Base-by-base conservation (phyloP, 2,329 filamentous ascomycete genomes). In the Aspergillus sp. region DNA sequence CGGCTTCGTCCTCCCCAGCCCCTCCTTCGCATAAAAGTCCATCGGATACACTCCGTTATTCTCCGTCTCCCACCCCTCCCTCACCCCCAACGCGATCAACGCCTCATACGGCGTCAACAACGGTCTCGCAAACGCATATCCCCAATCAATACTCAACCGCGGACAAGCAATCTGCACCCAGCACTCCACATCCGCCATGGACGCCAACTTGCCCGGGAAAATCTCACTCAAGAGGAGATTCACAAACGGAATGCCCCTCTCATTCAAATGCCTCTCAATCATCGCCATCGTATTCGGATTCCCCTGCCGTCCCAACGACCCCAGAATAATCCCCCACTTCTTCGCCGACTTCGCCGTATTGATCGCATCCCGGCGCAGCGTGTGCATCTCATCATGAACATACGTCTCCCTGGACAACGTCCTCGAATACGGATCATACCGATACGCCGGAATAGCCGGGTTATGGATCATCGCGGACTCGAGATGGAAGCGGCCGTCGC, bases 391-490 rank as follows among this genome's bases (percentile, higher is more conserved):
- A 23, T 90, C 86, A 76, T 99, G 95, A 45, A 91, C 91, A 76
- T 99, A 99, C 23, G 86, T 89, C 78, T 99, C 96, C 65, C 91
- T 89, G 2, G 94, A 97, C 28, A 99, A 85, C 60, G 91, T 92
- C 53, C 94, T 87, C 10, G 92, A 95, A 79, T 99, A 99, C 0
- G 96, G 95, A 73, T 99, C 95, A 76, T 99, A 99, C 65, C 95
- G 87, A 78, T 97, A 99, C 2, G 96, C 94, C 0, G 94, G 91
- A 38, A 97, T 86, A 5, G 82, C 79, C 0, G 96, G 95, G 78
- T 99, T 99, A 74, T 98, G 95, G 67, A 99, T 99, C 94, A 99
- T 99, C 71, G 96, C 94, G 71, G 91, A 96, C 78, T 99, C 95
- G 47, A 99, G 89, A 75, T 99, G 95, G 81, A 97, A 97, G 61